Percentiles rank a stretch among this genome's conserved stretches.
These are phyloP conservation scores for Amniculicola lignicola DNA, from an alignment of 495 filamentous ascomycete genomes.

Conservation along the genomic window DNA sequence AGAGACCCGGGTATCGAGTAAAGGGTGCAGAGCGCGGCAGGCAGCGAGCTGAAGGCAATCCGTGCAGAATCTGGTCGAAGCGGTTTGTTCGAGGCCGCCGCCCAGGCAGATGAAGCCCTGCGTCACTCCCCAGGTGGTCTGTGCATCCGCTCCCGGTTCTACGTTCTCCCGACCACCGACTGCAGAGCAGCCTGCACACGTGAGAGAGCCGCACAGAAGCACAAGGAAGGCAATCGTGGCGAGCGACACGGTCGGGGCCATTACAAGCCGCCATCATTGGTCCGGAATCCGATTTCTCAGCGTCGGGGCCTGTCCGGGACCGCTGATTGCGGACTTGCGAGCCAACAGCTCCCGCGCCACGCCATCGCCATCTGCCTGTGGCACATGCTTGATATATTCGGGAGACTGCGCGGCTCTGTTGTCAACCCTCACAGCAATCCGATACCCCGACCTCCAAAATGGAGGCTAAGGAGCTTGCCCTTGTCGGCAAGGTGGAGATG, in stretches of 20 bases:
- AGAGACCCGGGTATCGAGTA: too few species aligned
- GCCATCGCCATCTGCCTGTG: constrained; percentile 28
- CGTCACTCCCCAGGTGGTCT: constrained; percentile 5
- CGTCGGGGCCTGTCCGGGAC: too few species aligned
- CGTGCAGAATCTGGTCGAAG: constrained; percentile 6
- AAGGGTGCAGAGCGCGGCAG: constrained; percentile 2
- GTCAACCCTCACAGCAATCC: too few species aligned
- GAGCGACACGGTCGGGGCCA: neutral
- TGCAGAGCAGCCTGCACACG: neutral
- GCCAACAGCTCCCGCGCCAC: constrained; percentile 17
- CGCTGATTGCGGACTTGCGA: too few species aligned
- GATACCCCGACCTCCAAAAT: constrained; percentile 10
- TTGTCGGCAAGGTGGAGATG: constrained; percentile 88
- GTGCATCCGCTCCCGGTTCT: neutral
- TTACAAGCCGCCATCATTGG: neutral
- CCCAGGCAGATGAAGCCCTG: constrained; percentile 13
- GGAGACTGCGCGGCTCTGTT: neutral
- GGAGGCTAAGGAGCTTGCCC: constrained; percentile 74
- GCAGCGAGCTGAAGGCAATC: constrained; percentile 1
- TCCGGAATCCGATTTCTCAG: too few species aligned
- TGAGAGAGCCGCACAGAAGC: neutral
- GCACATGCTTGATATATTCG: constrained; percentile 11
- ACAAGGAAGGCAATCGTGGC: neutral
- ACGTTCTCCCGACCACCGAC: neutral
- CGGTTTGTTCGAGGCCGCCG: neutral